Evolutionary conservation across 768 basidiomycete species (phyloP).

Genomic region (Termitomyces sp.): DNA sequence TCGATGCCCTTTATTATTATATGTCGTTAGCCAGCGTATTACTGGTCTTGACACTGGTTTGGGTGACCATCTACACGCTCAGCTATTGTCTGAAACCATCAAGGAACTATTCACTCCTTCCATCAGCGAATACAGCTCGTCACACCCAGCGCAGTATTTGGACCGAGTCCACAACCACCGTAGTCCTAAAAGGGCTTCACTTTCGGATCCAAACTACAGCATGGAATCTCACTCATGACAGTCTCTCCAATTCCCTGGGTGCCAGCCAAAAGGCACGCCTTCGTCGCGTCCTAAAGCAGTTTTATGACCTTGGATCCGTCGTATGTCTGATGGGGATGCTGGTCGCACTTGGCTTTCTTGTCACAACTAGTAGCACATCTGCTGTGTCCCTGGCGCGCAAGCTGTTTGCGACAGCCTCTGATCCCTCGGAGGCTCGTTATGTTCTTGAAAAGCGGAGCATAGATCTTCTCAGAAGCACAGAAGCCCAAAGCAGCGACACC

Average conservation of each 20-base stretch:
- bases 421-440: neutral
- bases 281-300: slow-evolving; percentile 19
- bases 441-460: slow-evolving; percentile 6
- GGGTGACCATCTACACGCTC: slow-evolving; percentile 19
- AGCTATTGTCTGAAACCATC: slow-evolving; percentile 12
- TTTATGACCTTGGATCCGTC: slow-evolving; percentile 49
- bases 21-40: slow-evolving; percentile 19
- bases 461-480: neutral
- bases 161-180: slow-evolving; percentile 15
- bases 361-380: slow-evolving; percentile 25
- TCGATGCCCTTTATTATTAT: slow-evolving; percentile 8
- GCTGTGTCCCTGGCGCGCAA: slow-evolving; percentile 6
- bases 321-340: slow-evolving; percentile 44
- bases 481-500: neutral
- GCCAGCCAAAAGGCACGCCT: slow-evolving; percentile 19
- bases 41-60: slow-evolving; percentile 18
- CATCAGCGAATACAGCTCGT: neutral
- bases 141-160: slow-evolving; percentile 8
- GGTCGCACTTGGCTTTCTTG: slow-evolving; percentile 30
- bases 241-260: slow-evolving; percentile 28
- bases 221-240: slow-evolving; percentile 46
- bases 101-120: slow-evolving; percentile 7
- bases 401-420: neutral
- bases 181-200: slow-evolving; percentile 23
- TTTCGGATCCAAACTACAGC: slow-evolving; percentile 41